Conservation (phyloP, 306 rosid genomes). For the Lathyrus sativus region DNA sequence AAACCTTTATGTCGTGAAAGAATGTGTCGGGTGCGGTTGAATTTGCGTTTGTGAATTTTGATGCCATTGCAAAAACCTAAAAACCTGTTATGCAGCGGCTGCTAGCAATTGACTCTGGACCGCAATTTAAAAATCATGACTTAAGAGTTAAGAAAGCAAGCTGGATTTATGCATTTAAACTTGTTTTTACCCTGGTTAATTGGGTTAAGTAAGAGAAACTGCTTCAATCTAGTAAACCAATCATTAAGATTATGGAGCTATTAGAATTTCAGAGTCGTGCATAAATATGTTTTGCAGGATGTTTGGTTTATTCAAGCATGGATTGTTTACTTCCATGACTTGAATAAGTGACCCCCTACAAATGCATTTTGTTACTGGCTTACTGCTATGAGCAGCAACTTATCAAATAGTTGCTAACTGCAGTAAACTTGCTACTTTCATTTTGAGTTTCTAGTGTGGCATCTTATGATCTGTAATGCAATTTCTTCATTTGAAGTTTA, state of each 20-base stretch:
- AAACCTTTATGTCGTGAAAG: background rate
- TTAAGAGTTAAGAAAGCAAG: background rate
- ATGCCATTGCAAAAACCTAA: background rate
- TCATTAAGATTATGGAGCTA: conserved; percentile 5
- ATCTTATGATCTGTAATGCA: conserved; percentile 12
- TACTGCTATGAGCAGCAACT: conserved; percentile 7
- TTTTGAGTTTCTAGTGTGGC: conserved; percentile 19
- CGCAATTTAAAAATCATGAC: background rate
- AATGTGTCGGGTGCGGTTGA: background rate
- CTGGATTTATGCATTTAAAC: conserved; percentile 7
- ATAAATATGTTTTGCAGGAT: background rate
- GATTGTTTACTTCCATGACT: background rate
- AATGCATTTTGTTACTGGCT: background rate
- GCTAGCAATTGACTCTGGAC: no score
- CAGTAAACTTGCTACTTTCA: background rate
- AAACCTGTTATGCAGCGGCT: background rate
- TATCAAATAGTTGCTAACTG: background rate
- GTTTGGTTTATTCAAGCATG: conserved; percentile 17
- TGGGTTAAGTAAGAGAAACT: background rate
- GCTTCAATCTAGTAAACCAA: background rate
- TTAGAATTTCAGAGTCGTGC: background rate
- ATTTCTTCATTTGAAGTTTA: conserved; percentile 15
- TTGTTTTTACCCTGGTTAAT: background rate
- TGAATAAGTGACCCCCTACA: conserved; percentile 1
- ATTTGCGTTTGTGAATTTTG: background rate